Evolutionary conservation across 1,284 basidiomycete species (phyloP).

Genomic region (Ganoderma sp.): DNA sequence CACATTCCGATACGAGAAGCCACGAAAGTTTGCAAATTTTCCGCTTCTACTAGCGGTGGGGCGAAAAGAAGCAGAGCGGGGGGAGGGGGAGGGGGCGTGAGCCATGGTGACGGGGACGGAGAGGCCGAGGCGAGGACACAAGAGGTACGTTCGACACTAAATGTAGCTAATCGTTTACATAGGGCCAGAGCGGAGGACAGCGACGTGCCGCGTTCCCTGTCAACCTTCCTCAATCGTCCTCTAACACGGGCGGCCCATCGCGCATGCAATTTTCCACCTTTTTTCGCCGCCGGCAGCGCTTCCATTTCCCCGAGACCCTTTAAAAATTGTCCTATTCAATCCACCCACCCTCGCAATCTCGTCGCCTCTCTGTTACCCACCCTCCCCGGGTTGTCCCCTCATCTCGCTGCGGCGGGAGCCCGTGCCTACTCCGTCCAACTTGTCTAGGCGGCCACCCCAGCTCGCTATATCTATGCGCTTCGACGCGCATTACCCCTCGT

Average conservation of each 20-base stretch:
- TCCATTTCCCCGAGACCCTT: not conserved
- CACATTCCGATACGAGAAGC: not conserved
- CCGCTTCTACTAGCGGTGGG: not conserved
- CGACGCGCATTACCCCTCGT: not conserved
- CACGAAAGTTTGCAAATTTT: not conserved
- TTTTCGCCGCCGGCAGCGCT: not conserved
- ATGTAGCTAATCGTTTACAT: not conserved
- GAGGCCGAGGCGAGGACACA: not conserved
- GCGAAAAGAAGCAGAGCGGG: not conserved
- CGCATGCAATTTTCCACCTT: slow-evolving; percentile 1
- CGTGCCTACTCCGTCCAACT: not conserved
- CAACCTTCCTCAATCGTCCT: slow-evolving; percentile 8
- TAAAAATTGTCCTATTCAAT: not conserved
- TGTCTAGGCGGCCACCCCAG: not conserved
- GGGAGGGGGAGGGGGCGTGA: not conserved
- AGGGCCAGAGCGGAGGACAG: not conserved
- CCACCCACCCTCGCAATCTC: not conserved
- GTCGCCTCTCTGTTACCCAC: not conserved
- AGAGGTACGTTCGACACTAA: not conserved
- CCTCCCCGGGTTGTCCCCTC: not conserved
- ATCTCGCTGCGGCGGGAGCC: not conserved
- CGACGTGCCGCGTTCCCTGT: not conserved
- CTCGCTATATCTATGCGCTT: not conserved
- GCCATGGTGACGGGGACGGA: not conserved
- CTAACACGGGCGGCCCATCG: not conserved